Conservation (phyloP, 108 stramenopile genomes). For the Aurantiochytrium sp. region DNA sequence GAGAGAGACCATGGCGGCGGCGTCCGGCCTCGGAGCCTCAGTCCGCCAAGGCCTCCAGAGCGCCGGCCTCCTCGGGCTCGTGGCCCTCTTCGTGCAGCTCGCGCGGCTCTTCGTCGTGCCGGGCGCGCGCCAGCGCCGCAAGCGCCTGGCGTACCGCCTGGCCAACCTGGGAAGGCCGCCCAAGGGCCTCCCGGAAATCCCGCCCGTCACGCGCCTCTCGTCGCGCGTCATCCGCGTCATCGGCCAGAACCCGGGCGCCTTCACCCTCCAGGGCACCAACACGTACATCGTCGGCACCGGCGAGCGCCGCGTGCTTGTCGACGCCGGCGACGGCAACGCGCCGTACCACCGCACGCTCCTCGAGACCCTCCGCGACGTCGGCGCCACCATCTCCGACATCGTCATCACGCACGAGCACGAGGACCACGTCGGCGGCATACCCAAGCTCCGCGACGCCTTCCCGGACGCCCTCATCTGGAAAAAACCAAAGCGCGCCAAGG, state of each 20-base stretch:
- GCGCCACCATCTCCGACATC: slow-evolving; percentile 18
- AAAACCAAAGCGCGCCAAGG: not conserved
- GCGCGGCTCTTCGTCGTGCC: slow-evolving; percentile 4
- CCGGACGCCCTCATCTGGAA: not conserved
- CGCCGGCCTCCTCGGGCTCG: not conserved
- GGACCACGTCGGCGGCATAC: slow-evolving; percentile 39
- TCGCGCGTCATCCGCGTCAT: not conserved
- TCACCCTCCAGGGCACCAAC: slow-evolving; percentile 51
- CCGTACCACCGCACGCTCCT: slow-evolving; percentile 33
- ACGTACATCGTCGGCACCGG: slow-evolving; percentile 52
- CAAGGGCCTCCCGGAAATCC: not conserved
- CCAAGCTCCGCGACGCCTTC: not conserved
- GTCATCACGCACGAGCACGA: slow-evolving; percentile 39
- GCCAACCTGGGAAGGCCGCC: not conserved
- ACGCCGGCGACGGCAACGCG: slow-evolving; percentile 46
- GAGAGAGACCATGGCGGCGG: too few species aligned
- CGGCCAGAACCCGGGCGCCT: slow-evolving; percentile 16
- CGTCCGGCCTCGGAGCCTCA: not conserved
- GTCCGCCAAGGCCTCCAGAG: not conserved
- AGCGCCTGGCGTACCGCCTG: not conserved
- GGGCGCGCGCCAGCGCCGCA: not conserved
- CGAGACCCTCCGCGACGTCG: slow-evolving; percentile 33
- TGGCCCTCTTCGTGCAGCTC: not conserved
- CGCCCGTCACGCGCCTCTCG: not conserved
- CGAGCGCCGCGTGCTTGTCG: slow-evolving; percentile 34